A percentile compares a stretch with the other conserved stretches of the same genome.
Conservation (phyloP, 805 yeast genomes). For the Kuraishia ogatae region DNA sequence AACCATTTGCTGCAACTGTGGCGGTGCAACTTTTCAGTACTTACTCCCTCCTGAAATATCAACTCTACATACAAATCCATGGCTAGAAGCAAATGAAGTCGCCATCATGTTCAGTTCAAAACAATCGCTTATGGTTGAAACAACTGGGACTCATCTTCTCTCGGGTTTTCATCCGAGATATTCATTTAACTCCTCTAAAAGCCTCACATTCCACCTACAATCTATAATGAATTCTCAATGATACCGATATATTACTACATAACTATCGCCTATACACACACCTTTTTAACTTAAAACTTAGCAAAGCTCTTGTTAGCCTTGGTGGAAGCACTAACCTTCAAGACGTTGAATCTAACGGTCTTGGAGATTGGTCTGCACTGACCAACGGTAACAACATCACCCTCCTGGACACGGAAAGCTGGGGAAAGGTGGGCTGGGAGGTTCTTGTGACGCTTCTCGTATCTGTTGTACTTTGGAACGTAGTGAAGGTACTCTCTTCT, state of each 20-base stretch:
- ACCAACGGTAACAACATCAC: conserved; percentile 99
- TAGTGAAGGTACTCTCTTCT: conserved; percentile 99
- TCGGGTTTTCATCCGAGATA: too few species aligned
- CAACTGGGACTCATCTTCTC: too few species aligned
- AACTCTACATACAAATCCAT: too few species aligned
- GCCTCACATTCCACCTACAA: too few species aligned
- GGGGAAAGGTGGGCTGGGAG: conserved; percentile 99
- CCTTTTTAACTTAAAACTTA: conserved; percentile 68
- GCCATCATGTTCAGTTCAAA: too few species aligned
- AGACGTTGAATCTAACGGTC: conserved; percentile 99
- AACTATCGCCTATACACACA: background rate
- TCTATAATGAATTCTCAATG: background rate
- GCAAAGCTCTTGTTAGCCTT: conserved; percentile 92
- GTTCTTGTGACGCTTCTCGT: conserved; percentile 99
- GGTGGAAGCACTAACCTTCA: conserved; percentile 85
- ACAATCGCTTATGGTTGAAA: too few species aligned
- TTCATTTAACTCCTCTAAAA: too few species aligned
- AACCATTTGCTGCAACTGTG: too few species aligned
- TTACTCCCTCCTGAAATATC: too few species aligned
- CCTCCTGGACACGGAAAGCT: conserved; percentile 99
- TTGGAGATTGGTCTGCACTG: conserved; percentile 99
- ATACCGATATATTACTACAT: background rate
- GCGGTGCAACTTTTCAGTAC: too few species aligned
- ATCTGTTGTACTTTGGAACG: conserved; percentile 99
- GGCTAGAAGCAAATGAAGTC: too few species aligned